These are phyloP conservation scores for Fusarium camptoceras DNA, from an alignment of 2,329 filamentous ascomycete species.

Conservation along the genomic window DNA sequence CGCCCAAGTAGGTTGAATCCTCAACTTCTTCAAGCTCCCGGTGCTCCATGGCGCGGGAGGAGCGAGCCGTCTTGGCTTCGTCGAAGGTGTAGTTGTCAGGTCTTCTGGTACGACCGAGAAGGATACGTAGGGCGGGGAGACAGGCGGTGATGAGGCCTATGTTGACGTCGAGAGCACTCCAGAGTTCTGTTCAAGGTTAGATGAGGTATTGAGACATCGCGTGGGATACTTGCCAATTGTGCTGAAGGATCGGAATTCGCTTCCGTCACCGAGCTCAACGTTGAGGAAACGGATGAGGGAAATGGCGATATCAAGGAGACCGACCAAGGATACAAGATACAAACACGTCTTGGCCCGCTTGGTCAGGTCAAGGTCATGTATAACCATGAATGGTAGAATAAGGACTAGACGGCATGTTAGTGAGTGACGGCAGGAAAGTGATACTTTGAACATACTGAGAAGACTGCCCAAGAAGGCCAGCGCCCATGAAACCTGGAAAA, in stretches of 20 bases:
- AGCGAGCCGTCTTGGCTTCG: slow-evolving; percentile 25
- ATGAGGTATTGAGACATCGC: neutral
- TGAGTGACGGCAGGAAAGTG: rapidly evolving
- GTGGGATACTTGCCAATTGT: neutral
- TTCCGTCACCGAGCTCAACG: slow-evolving; percentile 18
- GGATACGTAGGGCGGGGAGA: slow-evolving; percentile 26
- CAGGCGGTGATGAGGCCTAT: slow-evolving; percentile 33
- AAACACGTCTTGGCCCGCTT: slow-evolving; percentile 17
- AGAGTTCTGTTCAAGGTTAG: slow-evolving; percentile 22
- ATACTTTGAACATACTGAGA: slow-evolving; percentile 2
- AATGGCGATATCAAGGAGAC: slow-evolving; percentile 27
- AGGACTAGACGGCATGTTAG: slow-evolving; percentile 11
- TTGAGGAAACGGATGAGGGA: slow-evolving; percentile 35
- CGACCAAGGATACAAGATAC: slow-evolving; percentile 27
- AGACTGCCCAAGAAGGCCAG: slow-evolving; percentile 32
- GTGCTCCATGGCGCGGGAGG: slow-evolving; percentile 18
- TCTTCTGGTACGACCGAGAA: slow-evolving; percentile 14
- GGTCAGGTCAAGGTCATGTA: slow-evolving; percentile 24
- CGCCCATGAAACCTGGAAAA: slow-evolving; percentile 32
- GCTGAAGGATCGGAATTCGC: slow-evolving; percentile 21
- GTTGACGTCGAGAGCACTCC: slow-evolving; percentile 36
- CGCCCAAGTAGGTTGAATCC: slow-evolving; percentile 18
- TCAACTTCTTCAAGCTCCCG: slow-evolving; percentile 28
- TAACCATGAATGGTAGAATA: slow-evolving; percentile 23
- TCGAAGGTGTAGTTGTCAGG: slow-evolving; percentile 19